These are phyloP conservation scores for Teratosphaeria zuluensis DNA, from an alignment of 2,329 filamentous ascomycete species.

Conservation along the genomic window DNA sequence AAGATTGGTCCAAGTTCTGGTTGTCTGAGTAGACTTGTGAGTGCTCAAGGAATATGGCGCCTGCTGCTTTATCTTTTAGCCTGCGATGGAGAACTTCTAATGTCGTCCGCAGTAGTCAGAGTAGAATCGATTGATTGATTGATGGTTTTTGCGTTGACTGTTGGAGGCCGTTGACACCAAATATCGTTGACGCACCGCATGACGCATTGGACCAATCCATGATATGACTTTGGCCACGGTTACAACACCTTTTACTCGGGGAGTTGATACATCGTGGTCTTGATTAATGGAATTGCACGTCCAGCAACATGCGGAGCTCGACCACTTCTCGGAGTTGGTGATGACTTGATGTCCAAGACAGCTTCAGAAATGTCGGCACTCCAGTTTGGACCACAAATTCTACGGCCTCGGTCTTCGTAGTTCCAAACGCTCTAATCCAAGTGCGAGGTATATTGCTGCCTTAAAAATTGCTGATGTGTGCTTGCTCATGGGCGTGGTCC, in stretches of 20 bases:
- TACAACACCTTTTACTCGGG: not conserved
- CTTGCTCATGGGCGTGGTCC: not conserved
- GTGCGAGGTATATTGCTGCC: not conserved
- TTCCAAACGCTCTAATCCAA: not conserved
- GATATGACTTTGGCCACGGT: too few relatives aligned
- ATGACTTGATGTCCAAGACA: too few relatives aligned
- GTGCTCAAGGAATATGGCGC: not conserved
- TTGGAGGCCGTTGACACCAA: not conserved
- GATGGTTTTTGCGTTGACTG: not conserved
- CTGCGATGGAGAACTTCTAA: too few relatives aligned
- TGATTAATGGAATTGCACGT: not conserved
- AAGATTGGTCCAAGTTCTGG: conserved; percentile 12
- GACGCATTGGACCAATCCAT: not conserved
- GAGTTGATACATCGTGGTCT: not conserved
- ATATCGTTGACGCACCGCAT: not conserved
- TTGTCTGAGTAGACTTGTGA: not conserved
- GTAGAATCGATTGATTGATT: not conserved
- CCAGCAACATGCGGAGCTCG: too few relatives aligned
- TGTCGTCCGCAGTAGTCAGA: not conserved
- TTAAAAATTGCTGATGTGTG: not conserved
- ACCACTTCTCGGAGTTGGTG: too few relatives aligned
- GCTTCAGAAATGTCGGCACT: too few relatives aligned
- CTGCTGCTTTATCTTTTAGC: too few relatives aligned
- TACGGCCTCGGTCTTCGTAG: too few relatives aligned
- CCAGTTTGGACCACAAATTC: too few relatives aligned